Conservation (phyloP, 192 early-diverging fungal genomes). For the Spizellomyces punctatus region DNA sequence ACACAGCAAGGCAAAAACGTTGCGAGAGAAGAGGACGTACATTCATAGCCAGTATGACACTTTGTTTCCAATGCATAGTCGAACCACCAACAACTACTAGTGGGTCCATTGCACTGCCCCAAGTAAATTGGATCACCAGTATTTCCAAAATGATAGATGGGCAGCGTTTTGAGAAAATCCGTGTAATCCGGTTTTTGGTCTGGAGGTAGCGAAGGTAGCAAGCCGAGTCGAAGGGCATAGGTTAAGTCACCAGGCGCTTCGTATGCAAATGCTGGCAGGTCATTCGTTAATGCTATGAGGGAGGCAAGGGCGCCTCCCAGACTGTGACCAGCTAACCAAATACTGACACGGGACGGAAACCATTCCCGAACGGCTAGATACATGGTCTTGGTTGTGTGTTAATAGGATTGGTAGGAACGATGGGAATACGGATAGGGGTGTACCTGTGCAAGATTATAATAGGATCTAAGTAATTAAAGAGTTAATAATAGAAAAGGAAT, state of each 20-base stretch:
- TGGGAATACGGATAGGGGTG: slow-evolving; percentile 11
- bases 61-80: slow-evolving; percentile 78
- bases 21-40: slow-evolving; percentile 15
- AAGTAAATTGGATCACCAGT: slow-evolving; percentile 89
- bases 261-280: slow-evolving; percentile 78
- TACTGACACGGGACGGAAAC: slow-evolving; percentile 66
- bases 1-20: background rate
- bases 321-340: slow-evolving; percentile 83
- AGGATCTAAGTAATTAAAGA: slow-evolving; percentile 40
- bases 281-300: slow-evolving; percentile 80
- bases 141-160: slow-evolving; percentile 92
- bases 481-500: background rate
- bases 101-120: slow-evolving; percentile 76
- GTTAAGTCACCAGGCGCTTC: slow-evolving; percentile 84
- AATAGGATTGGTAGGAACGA: slow-evolving; percentile 19
- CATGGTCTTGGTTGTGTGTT: slow-evolving; percentile 41
- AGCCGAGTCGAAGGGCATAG: slow-evolving; percentile 77
- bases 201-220: slow-evolving; percentile 53
- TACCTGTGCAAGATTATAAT: slow-evolving; percentile 65
- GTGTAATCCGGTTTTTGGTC: slow-evolving; percentile 42
- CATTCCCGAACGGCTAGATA: slow-evolving; percentile 64
- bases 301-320: slow-evolving; percentile 60
- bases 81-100: slow-evolving; percentile 67
- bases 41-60: slow-evolving; percentile 80
- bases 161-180: slow-evolving; percentile 52